A percentile compares a stretch with the other conserved stretches of the same genome.
phyloP scores from a whole-genome alignment of 805 yeast species.

The Vanderwaltozyma verrucispora region DNA sequence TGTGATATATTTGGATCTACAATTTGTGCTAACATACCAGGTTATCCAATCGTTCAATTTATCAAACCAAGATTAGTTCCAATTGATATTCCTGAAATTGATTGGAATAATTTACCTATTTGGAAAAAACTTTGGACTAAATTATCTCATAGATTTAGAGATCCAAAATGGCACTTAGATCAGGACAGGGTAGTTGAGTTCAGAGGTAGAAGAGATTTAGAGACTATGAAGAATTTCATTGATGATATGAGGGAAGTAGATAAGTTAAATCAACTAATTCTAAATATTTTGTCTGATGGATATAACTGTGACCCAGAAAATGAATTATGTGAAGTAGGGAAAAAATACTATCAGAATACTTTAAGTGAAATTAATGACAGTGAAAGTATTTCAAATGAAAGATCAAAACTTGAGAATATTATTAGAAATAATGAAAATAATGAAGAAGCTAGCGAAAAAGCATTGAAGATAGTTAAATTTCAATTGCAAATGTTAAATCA shows the following conservation, averaged over 20 bases:
- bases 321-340: constrained; percentile 11
- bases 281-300: constrained; percentile 29
- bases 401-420: constrained; percentile 23
- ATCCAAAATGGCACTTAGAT: constrained; percentile 17
- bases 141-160: constrained; percentile 3
- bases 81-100: not conserved
- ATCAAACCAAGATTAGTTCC: constrained; percentile 38
- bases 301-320: constrained; percentile 5
- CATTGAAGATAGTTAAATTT: constrained; percentile 12
- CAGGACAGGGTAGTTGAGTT: constrained; percentile 41
- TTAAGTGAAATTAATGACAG: constrained; percentile 24
- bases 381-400: constrained; percentile 29
- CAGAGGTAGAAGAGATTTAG: constrained; percentile 41
- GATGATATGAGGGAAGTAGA: constrained; percentile 25
- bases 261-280: constrained; percentile 5
- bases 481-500: constrained; percentile 11
- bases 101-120: constrained; percentile 1
- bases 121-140: constrained; percentile 1
- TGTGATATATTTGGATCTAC: constrained; percentile 27
- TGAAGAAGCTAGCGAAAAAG: constrained; percentile 19
- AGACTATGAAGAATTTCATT: constrained; percentile 41
- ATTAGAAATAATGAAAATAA: constrained; percentile 16
- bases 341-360: constrained; percentile 5
- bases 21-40: constrained; percentile 30
- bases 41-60: constrained; percentile 56